phyloP scores from a whole-genome alignment of 83 land plant genomes.

The Thuja plicata region DNA sequence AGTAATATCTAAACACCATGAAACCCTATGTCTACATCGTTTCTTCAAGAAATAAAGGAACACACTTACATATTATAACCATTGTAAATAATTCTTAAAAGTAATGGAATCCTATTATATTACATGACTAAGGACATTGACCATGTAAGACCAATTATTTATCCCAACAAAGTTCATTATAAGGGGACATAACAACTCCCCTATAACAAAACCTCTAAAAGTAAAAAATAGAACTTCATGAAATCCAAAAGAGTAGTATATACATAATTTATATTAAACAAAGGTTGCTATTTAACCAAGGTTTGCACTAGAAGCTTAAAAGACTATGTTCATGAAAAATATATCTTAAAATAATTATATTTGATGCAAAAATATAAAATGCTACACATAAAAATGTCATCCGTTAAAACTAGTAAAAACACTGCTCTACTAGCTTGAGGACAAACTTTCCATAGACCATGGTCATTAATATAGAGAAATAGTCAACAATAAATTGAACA shows the following conservation, averaged over 20 bases:
- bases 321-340: not conserved
- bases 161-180: slow-evolving; percentile 75
- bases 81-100: slow-evolving; percentile 77
- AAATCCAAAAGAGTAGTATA: not conserved
- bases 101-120: slow-evolving; percentile 64
- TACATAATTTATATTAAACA: not conserved
- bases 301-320: not conserved
- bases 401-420: slow-evolving; percentile 87
- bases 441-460: slow-evolving; percentile 88
- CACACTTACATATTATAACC: slow-evolving; percentile 77
- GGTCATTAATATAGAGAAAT: slow-evolving; percentile 77
- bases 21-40: not conserved
- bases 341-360: not conserved
- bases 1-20: not conserved
- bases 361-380: not conserved
- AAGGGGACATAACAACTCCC: slow-evolving; percentile 87
- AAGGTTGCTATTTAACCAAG: not conserved
- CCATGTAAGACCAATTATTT: slow-evolving; percentile 41
- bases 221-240: not conserved
- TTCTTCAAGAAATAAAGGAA: not conserved
- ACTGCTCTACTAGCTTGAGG: slow-evolving; percentile 88
- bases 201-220: slow-evolving; percentile 34
- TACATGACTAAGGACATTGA: slow-evolving; percentile 70
- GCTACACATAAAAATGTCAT: not conserved
- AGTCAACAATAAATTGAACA: not conserved